Evolutionary conservation across 2,329 filamentous ascomycete genomes (phyloP).

Genomic region (Paracoccidioides lutzii): DNA sequence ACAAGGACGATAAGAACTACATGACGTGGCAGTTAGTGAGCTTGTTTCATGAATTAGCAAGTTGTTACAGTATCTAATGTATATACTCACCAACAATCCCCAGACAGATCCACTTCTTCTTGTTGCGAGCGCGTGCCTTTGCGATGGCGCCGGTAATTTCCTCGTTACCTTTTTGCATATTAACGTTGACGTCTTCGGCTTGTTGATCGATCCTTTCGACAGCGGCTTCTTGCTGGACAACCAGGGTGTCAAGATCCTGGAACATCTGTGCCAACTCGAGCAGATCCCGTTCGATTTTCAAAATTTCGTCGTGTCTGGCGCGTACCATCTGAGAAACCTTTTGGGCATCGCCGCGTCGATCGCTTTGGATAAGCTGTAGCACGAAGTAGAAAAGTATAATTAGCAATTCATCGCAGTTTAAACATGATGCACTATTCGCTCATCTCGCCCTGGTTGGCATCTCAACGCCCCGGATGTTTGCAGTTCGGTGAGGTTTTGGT

Average conservation of each 20-base stretch:
- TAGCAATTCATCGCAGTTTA: background rate
- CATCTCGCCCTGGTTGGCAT: background rate
- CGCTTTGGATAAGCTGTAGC: conserved; percentile 57
- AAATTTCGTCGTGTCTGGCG: conserved; percentile 71
- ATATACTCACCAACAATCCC: conserved; percentile 50
- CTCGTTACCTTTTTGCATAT: conserved; percentile 73
- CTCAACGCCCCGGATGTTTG: background rate
- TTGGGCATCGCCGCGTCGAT: conserved; percentile 67
- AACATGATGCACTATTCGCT: too few species aligned
- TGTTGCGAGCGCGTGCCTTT: conserved; percentile 65
- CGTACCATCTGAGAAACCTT: conserved; percentile 67
- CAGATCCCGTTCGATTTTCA: conserved; percentile 87
- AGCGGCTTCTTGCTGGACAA: conserved; percentile 73
- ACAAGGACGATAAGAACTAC: conserved; percentile 43
- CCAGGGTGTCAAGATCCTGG: conserved; percentile 73
- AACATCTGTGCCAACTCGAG: conserved; percentile 77
- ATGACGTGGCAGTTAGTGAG: conserved; percentile 3
- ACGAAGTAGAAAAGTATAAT: background rate
- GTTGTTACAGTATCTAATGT: background rate
- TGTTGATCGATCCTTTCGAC: conserved; percentile 75
- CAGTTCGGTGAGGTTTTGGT: background rate
- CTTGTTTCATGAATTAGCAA: background rate
- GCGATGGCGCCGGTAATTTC: conserved; percentile 71
- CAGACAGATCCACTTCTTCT: conserved; percentile 96
- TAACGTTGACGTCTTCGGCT: conserved; percentile 70